Base-by-base conservation (phyloP, 2,329 filamentous ascomycete genomes). In the Claviceps pusilla region DNA sequence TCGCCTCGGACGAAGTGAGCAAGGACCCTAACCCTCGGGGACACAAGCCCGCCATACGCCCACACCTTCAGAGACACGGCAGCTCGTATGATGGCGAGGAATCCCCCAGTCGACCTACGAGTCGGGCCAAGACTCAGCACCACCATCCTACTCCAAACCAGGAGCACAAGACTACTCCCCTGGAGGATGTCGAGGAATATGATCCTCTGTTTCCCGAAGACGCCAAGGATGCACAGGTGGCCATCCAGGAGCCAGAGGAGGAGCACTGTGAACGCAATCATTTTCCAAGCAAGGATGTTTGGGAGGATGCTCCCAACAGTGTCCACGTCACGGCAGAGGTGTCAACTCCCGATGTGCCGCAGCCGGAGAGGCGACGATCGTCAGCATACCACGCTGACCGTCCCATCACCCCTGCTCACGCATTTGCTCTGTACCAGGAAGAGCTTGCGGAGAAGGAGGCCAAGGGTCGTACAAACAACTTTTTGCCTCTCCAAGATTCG, bases 231-330 rank as follows among this genome's bases (percentile, higher is more conserved):
- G 66, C 71, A 19, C 65, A 66, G 9, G 55, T 52, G 31, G 39
- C 49, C 10, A 48, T 55, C 14, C 50, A 57, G 42, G 63, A 71
- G 43, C 54, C 64, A 49, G 65, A 67, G 46, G 65, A 66, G 29
- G 71, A 75, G 51, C 76, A 76, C 58, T 75, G 80, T 59, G 72
- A 77, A 57, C 79, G 81, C 58, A 84, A 85, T 57, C 69, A 78
- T 57, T 98, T 98, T 69, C 93, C 93, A 1, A 96, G 90, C 68
- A 86, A 90, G 66, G 93, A 98, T 66, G 81, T 97, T 45, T 98
- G 93, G 93, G 93, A 98, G 71, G 94, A 98, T 67, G 85, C 89
- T 0, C 93, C 94, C 4, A 86, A 83, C 64, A 95, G 89, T 69
- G 76, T 88, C 52, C 83, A 93, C 63, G 82, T 79, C 63, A 84